These are phyloP conservation scores for Grosmannia clavigera DNA, from an alignment of 2,329 filamentous ascomycete species.

Conservation along the genomic window DNA sequence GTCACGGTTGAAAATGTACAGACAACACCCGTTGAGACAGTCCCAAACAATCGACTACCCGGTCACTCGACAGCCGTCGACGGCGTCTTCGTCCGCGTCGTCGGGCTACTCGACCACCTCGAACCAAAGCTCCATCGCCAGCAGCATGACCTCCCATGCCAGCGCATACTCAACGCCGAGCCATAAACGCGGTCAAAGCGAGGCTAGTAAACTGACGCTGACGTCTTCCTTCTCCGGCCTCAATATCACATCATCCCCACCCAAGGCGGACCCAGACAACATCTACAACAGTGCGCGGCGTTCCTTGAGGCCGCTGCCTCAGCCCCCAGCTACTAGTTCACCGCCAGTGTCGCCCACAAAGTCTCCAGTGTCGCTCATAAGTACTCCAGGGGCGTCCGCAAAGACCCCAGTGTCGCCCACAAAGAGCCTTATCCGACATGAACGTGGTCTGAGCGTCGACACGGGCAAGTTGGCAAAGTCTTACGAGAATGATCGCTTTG, in stretches of 20 bases:
- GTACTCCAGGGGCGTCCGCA: not conserved
- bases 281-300: slow-evolving; percentile 62
- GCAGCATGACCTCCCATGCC: slow-evolving; percentile 62
- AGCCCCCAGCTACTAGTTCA: slow-evolving; percentile 37
- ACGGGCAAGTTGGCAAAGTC: slow-evolving; percentile 39
- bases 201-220: slow-evolving; percentile 43
- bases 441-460: slow-evolving; percentile 53
- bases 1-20: slow-evolving; percentile 37
- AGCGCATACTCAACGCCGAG: slow-evolving; percentile 39
- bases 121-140: slow-evolving; percentile 45
- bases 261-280: slow-evolving; percentile 27
- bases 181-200: slow-evolving; percentile 67
- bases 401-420: not conserved
- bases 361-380: not conserved
- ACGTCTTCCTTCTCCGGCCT: slow-evolving; percentile 25
- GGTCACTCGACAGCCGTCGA: slow-evolving; percentile 53
- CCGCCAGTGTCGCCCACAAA: slow-evolving; percentile 6
- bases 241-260: slow-evolving; percentile 22
- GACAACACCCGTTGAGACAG: slow-evolving; percentile 45
- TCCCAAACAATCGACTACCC: slow-evolving; percentile 37
- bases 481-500: slow-evolving; percentile 6
- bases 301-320: slow-evolving; percentile 63
- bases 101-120: slow-evolving; percentile 52
- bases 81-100: slow-evolving; percentile 57
- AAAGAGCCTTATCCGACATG: slow-evolving; percentile 14